phyloP scores from a whole-genome alignment of 805 yeast genomes.

The Scheffersomyces spartinae region DNA sequence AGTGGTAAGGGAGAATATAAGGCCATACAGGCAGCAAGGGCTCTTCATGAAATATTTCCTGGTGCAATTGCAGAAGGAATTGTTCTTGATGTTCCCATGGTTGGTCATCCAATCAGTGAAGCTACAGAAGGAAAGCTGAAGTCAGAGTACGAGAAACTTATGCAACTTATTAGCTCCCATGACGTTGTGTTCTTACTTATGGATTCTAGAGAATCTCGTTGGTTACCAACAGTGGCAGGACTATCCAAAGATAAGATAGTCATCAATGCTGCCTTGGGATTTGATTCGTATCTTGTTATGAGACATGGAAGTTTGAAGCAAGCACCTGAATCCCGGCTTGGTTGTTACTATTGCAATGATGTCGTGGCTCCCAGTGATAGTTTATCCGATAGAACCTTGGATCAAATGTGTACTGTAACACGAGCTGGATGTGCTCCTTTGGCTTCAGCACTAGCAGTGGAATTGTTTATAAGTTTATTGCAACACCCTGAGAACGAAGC shows the following conservation, averaged over 20 bases:
- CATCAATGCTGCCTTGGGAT: slow-evolving; percentile 89
- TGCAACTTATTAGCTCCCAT: slow-evolving; percentile 45
- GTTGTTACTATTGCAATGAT: slow-evolving; percentile 95
- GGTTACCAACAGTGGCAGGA: slow-evolving; percentile 91
- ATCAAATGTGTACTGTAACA: slow-evolving; percentile 98
- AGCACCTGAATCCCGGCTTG: slow-evolving; percentile 38
- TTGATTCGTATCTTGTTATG: slow-evolving; percentile 88
- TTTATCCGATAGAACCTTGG: slow-evolving; percentile 76
- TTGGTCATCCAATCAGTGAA: slow-evolving; percentile 77
- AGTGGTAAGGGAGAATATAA: slow-evolving; percentile 54
- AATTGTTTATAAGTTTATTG: slow-evolving; percentile 58
- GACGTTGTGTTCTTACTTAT: slow-evolving; percentile 74
- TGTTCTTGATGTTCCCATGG: slow-evolving; percentile 81
- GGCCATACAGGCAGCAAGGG: slow-evolving; percentile 66
- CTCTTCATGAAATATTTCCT: slow-evolving; percentile 68
- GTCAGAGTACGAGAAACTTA: slow-evolving; percentile 40
- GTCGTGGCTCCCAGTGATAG: slow-evolving; percentile 91
- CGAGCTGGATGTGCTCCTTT: slow-evolving; percentile 90
- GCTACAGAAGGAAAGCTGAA: slow-evolving; percentile 24
- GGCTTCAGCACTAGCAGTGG: slow-evolving; percentile 83
- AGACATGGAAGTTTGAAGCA: slow-evolving; percentile 76
- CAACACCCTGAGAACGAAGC: slow-evolving; percentile 49
- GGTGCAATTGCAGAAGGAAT: slow-evolving; percentile 55
- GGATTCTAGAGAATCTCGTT: slow-evolving; percentile 93
- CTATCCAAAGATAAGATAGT: slow-evolving; percentile 58